phyloP scores from a whole-genome alignment of 208 protist genomes.

The Wallacemonas sp. region DNA sequence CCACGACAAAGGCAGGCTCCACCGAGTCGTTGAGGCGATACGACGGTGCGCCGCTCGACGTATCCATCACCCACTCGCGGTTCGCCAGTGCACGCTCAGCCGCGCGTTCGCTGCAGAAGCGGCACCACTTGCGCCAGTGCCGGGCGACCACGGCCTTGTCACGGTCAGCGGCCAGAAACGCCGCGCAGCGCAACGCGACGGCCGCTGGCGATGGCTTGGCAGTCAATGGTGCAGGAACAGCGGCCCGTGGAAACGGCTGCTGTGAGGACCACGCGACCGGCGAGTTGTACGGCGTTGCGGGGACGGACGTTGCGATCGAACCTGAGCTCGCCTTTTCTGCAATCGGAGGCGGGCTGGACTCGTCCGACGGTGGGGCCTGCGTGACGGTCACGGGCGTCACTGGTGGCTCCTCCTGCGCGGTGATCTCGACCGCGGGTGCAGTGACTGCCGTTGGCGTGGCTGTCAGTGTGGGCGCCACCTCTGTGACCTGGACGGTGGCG shows the following conservation, averaged over 20 bases:
- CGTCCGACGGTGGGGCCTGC: background rate
- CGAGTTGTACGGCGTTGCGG: slow-evolving; percentile 2
- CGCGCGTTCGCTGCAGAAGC: slow-evolving; percentile 14
- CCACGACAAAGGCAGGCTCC: slow-evolving; percentile 34
- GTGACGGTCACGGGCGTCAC: background rate
- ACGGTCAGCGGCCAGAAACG: slow-evolving; percentile 3
- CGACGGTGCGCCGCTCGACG: background rate
- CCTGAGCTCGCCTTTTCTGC: background rate
- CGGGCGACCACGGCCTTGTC: slow-evolving; percentile 3
- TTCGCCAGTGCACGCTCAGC: slow-evolving; percentile 16
- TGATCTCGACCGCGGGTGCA: background rate
- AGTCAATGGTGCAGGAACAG: background rate
- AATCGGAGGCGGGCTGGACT: background rate
- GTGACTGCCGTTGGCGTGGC: background rate
- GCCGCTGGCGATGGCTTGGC: background rate
- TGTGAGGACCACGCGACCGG: background rate
- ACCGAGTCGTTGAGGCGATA: slow-evolving; percentile 46
- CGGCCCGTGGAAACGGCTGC: background rate
- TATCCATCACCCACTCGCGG: slow-evolving; percentile 17
- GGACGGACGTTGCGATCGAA: background rate
- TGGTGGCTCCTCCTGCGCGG: background rate
- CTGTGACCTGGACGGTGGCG: too few relatives aligned
- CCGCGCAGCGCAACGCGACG: background rate
- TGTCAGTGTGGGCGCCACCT: background rate
- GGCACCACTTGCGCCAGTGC: slow-evolving; percentile 22